Conservation (phyloP, 208 protist species). For the Endotrypanum monterogeii region DNA sequence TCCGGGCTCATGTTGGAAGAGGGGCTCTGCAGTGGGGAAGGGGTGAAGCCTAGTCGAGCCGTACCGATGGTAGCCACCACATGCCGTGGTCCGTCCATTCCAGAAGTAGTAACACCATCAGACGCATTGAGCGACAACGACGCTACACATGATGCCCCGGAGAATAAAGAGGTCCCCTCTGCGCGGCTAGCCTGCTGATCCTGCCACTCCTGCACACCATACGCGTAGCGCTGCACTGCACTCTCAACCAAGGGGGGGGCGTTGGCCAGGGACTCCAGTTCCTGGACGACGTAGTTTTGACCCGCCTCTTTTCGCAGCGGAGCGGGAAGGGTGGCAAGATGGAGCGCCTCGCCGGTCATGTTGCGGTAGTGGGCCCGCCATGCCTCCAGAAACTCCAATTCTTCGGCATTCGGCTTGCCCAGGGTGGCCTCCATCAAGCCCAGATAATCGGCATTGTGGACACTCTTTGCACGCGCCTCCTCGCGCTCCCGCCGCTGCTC, state of each 20-base stretch:
- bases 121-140: slow-evolving; percentile 4
- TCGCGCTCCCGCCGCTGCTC: slow-evolving; percentile 67
- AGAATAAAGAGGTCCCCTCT: slow-evolving; percentile 17
- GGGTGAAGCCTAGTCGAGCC: slow-evolving; percentile 43
- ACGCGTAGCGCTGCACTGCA: slow-evolving; percentile 23
- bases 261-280: slow-evolving; percentile 27
- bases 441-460: slow-evolving; percentile 19
- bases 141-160: background rate
- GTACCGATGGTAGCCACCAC: slow-evolving; percentile 56
- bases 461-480: slow-evolving; percentile 18
- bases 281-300: slow-evolving; percentile 61
- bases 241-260: slow-evolving; percentile 19
- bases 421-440: slow-evolving; percentile 27
- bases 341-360: slow-evolving; percentile 41
- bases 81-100: slow-evolving; percentile 19
- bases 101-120: background rate
- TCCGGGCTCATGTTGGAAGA: slow-evolving; percentile 31
- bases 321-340: slow-evolving; percentile 41
- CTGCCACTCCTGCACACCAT: slow-evolving; percentile 41
- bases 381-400: slow-evolving; percentile 52
- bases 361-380: slow-evolving; percentile 46
- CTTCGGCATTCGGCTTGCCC: slow-evolving; percentile 37
- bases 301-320: slow-evolving; percentile 57
- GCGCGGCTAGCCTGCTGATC: slow-evolving; percentile 16
- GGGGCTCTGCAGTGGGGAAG: slow-evolving; percentile 58